These are phyloP conservation scores for Colletotrichum sp. DNA, from an alignment of 2,329 filamentous ascomycete species.

Conservation along the genomic window DNA sequence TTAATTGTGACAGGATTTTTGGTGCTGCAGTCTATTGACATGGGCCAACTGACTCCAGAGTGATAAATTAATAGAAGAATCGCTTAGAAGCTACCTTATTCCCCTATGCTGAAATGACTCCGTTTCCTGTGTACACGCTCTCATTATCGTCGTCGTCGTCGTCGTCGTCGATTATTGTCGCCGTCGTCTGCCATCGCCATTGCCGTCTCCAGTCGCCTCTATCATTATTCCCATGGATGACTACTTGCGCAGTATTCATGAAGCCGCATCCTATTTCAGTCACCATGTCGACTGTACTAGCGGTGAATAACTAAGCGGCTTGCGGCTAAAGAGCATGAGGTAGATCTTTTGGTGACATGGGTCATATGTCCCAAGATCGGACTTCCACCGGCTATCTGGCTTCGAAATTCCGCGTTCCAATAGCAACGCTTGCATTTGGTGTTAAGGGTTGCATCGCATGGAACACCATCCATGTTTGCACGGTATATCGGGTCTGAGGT, in stretches of 20 bases:
- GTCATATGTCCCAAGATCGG: background rate
- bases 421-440: background rate
- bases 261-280: background rate
- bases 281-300: background rate
- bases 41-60: rapidly evolving
- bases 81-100: background rate
- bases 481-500: too few species aligned
- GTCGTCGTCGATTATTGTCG: background rate
- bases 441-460: background rate
- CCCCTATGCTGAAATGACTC: background rate
- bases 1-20: background rate
- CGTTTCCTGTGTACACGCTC: background rate
- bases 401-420: rapidly evolving
- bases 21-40: background rate
- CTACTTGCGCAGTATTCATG: too few species aligned
- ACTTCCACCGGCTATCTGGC: background rate
- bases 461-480: too few species aligned
- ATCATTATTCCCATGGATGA: too few species aligned
- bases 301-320: background rate
- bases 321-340: background rate
- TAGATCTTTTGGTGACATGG: background rate
- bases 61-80: background rate
- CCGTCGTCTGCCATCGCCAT: background rate
- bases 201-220: background rate
- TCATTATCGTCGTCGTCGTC: background rate